phyloP scores from a whole-genome alignment of 441 rosid species.

The Pelargonium australe region DNA sequence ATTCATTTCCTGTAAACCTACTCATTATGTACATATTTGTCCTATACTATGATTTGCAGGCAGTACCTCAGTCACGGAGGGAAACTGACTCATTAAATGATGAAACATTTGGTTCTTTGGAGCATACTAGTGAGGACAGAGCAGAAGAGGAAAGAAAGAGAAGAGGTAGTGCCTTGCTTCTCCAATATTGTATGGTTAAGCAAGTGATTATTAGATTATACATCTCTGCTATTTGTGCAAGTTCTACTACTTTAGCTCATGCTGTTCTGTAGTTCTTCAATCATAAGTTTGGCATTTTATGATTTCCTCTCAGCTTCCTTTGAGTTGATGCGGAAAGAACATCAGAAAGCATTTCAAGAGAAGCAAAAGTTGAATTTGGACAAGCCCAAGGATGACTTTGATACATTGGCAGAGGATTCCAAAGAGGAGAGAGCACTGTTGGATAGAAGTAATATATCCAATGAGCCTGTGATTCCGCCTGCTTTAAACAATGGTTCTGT shows the following conservation, averaged over 20 bases:
- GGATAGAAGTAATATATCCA: conserved; percentile 36
- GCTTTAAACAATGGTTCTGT: conserved; percentile 31
- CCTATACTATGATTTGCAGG: conserved; percentile 37
- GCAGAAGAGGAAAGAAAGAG: conserved; percentile 97
- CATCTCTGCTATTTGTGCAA: no score
- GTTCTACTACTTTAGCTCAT: no score
- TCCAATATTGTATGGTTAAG: conserved; percentile 10
- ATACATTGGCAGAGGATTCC: conserved; percentile 58
- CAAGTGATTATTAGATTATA: no score
- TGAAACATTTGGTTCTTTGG: conserved; percentile 95
- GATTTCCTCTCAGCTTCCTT: conserved; percentile 58
- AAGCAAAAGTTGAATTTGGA: conserved; percentile 63
- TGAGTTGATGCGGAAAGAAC: conserved; percentile 95
- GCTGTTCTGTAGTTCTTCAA: not conserved
- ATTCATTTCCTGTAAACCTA: not conserved
- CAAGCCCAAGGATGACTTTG: conserved; percentile 55
- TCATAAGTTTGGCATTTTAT: conserved; percentile 19
- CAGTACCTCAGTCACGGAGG: conserved; percentile 59
- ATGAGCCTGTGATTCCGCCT: conserved; percentile 28
- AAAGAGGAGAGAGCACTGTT: conserved; percentile 46
- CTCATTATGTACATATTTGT: not conserved
- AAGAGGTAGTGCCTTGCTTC: conserved; percentile 50
- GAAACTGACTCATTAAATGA: conserved; percentile 71
- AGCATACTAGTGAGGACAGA: conserved; percentile 65
- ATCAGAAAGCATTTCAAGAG: conserved; percentile 75